Conservation (phyloP, 2,329 filamentous ascomycete species). For the Neofusicoccum ribis region DNA sequence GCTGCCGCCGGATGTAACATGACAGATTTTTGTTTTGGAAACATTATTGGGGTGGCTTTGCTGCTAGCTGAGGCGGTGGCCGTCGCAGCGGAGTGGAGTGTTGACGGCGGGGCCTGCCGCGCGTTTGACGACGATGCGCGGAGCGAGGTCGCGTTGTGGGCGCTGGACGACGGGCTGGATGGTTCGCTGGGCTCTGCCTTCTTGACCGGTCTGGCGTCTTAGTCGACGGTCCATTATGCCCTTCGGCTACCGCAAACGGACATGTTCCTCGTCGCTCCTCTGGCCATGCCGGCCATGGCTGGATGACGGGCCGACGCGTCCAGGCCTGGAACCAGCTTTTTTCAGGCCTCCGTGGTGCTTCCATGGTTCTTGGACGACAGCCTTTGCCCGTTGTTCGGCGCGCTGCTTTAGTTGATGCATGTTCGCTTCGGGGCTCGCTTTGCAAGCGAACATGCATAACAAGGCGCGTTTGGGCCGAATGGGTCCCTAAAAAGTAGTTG, state of each 20-base stretch:
- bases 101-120: constrained; percentile 3
- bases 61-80: background rate
- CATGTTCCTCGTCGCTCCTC: too few relatives aligned
- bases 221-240: background rate
- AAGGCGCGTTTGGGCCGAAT: background rate
- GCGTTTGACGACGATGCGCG: constrained; percentile 1
- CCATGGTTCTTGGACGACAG: too few relatives aligned
- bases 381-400: background rate
- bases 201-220: background rate
- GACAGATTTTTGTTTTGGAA: background rate
- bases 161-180: background rate
- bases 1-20: constrained; percentile 9
- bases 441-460: background rate
- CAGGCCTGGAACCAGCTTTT: background rate
- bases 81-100: background rate
- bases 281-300: too few relatives aligned
- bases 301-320: too few relatives aligned
- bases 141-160: background rate
- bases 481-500: background rate
- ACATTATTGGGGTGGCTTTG: background rate
- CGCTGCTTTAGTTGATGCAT: background rate
- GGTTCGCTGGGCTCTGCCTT: background rate
- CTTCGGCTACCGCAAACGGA: background rate
- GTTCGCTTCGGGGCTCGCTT: constrained; percentile 3
- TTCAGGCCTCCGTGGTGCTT: too few relatives aligned